A percentile compares a stretch with the other conserved stretches of the same genome.
phyloP scores from a whole-genome alignment of 2,329 filamentous ascomycete species.

The Elsinoe fawcettii region DNA sequence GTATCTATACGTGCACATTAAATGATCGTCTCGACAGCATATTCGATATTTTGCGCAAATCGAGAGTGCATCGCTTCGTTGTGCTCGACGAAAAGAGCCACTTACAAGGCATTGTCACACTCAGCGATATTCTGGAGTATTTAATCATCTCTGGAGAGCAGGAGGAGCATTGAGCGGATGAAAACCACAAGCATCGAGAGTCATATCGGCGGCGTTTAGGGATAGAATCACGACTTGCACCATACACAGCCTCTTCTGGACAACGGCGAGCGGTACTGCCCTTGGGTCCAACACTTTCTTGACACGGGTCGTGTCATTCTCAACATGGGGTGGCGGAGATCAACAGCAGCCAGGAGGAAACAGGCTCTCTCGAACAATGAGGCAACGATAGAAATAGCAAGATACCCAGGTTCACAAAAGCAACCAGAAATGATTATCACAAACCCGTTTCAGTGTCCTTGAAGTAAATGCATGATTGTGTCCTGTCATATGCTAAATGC shows the following conservation, averaged over 20 bases:
- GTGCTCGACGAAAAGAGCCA: constrained; percentile 85
- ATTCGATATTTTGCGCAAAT: constrained; percentile 93
- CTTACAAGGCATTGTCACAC: constrained; percentile 79
- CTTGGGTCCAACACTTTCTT: neutral
- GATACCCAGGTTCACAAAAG: neutral
- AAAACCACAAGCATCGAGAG: neutral
- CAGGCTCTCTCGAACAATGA: neutral
- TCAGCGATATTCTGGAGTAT: constrained; percentile 95
- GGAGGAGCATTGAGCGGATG: constrained; percentile 16
- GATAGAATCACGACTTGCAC: neutral
- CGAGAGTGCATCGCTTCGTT: constrained; percentile 83
- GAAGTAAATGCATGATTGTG: neutral
- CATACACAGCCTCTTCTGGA: neutral
- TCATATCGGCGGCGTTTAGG: neutral
- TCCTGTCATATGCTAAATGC: neutral
- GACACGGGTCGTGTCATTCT: neutral
- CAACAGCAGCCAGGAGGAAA: neutral
- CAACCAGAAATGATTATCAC: neutral
- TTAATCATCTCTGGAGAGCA: constrained; percentile 66
- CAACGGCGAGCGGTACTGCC: neutral
- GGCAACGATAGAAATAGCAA: constrained; percentile 2
- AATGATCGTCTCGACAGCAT: constrained; percentile 91
- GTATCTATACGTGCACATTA: constrained; percentile 91
- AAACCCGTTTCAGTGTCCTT: neutral
- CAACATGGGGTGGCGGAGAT: neutral